These are phyloP conservation scores for Sordaria brevicollis DNA, from an alignment of 495 filamentous ascomycete species.

Conservation along the genomic window DNA sequence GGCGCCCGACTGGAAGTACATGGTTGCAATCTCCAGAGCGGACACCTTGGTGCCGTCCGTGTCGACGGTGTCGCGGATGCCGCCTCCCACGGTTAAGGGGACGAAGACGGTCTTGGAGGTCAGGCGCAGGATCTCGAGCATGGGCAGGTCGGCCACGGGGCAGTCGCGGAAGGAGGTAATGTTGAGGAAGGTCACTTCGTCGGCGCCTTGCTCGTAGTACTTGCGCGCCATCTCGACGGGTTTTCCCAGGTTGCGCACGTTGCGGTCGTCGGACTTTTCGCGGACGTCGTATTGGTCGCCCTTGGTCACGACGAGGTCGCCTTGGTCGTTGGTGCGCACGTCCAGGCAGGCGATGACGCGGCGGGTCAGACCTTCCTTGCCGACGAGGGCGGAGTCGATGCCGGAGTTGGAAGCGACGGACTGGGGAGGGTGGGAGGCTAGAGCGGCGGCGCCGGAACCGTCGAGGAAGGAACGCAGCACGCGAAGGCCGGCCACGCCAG, in stretches of 20 bases:
- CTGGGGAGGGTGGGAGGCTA: slow-evolving; percentile 15
- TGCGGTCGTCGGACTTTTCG: slow-evolving; percentile 68
- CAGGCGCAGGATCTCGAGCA: slow-evolving; percentile 83
- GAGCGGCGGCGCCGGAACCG: slow-evolving; percentile 42
- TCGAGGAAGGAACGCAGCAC: slow-evolving; percentile 78
- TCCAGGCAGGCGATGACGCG: slow-evolving; percentile 93
- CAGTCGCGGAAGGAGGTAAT: slow-evolving; percentile 96
- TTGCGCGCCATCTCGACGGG: slow-evolving; percentile 87
- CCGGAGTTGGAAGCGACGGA: background rate
- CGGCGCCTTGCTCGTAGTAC: slow-evolving; percentile 94
- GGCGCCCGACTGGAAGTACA: slow-evolving; percentile 98
- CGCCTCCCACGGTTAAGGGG: slow-evolving; percentile 91
- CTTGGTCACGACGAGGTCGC: slow-evolving; percentile 94
- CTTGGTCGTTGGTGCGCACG: slow-evolving; percentile 90
- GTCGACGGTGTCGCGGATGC: slow-evolving; percentile 84
- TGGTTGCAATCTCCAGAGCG: slow-evolving; percentile 82
- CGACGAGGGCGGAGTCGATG: slow-evolving; percentile 6
- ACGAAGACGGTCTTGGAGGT: slow-evolving; percentile 93
- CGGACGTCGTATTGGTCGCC: slow-evolving; percentile 99
- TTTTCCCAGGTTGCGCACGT: slow-evolving; percentile 89
- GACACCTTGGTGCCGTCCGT: slow-evolving; percentile 77
- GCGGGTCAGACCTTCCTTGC: slow-evolving; percentile 61
- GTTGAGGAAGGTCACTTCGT: slow-evolving; percentile 95
- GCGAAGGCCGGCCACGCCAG: slow-evolving; percentile 74
- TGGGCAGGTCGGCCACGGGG: slow-evolving; percentile 80